Percentiles rank a stretch among this genome's conserved stretches.
These are phyloP conservation scores for Fusarium sp. DNA, from an alignment of 2,329 filamentous ascomycete genomes.

Conservation along the genomic window DNA sequence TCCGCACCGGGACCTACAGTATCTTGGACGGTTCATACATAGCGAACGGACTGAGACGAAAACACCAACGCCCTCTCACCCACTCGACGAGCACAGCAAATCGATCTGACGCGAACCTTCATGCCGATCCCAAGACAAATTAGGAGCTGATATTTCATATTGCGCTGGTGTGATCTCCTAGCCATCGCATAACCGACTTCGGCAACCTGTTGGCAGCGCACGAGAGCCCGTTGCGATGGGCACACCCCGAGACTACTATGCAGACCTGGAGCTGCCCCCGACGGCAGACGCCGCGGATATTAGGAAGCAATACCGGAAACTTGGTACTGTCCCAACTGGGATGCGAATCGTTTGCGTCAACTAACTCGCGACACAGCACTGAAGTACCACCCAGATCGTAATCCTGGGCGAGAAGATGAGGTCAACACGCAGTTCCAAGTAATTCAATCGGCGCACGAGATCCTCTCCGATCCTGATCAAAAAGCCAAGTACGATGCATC, in stretches of 20 bases:
- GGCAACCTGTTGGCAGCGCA: conserved; percentile 11
- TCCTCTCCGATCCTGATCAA: conserved; percentile 66
- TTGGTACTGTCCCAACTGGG: conserved; percentile 66
- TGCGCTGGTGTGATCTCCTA: background rate
- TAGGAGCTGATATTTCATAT: conserved; percentile 9
- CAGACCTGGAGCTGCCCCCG: conserved; percentile 79
- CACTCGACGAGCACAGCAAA: background rate
- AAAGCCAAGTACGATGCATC: conserved; percentile 67
- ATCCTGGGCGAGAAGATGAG: conserved; percentile 84
- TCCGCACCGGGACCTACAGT: background rate
- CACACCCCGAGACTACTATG: conserved; percentile 81
- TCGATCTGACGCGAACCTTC: background rate
- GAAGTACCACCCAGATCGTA: conserved; percentile 90
- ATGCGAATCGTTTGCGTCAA: background rate
- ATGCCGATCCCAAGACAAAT: conserved; percentile 12
- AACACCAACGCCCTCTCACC: background rate
- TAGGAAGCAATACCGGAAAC: conserved; percentile 87
- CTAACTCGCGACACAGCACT: conserved; percentile 67
- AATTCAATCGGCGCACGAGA: conserved; percentile 87
- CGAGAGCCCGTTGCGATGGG: conserved; percentile 48
- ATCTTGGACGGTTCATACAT: background rate
- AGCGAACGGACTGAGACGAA: conserved; percentile 2
- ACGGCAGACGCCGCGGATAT: conserved; percentile 80
- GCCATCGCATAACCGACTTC: conserved; percentile 4
- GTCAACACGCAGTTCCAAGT: conserved; percentile 86